Evolutionary conservation across 129 eudicot genomes (phyloP), one percentile per base, ranked within the genome.

Genomic region (Solidago caesia): DNA sequence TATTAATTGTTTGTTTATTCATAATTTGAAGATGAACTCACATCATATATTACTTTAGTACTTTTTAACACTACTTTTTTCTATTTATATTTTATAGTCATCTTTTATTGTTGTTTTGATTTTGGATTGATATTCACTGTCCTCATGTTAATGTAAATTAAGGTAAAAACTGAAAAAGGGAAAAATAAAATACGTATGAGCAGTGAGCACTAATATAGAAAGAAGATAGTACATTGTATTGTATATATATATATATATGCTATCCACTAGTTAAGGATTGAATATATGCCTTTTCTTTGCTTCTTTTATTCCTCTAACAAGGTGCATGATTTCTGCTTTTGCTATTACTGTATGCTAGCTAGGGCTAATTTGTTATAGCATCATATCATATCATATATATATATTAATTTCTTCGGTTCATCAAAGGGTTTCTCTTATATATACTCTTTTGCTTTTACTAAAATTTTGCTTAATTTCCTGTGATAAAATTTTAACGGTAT

Each of bases 321-420:
- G 74, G 63, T 79, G 73, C 78, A 79, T 72, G 82, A 70, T 72
- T 79, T 73, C 73, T 60, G 46, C 72, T 79, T 79, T 79, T 41
- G 61, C 16, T 29, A 52, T 16, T 66, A 15, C 77, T 72, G 63
- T 79, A 44, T 70, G 71, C 53, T n/a, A 71, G 8, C 78, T 61
- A 77, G 78, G 82, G 82, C 59, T 64, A 66, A 55, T 79, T 55
- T 53, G 67, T 65, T 44, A 48, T 70, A 47, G 16, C 33, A 57
- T 52, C 21, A 21, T 21, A 21, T 21, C 21, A 21, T 21, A 21
- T 21, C 0, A 21, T 21, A 21, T 21, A 21, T 21, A 21, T 21
- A 21, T 21, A 21, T 21, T 21, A 21, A 68, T 62, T 43, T 65
- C 73, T 61, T 77, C 76, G 39, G 44, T 14, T 8, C 33, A 7